Evolutionary conservation across 192 early-diverging fungal species (phyloP), one percentile per base, ranked within the genome.

Genomic region (Haplosporangium gracile): DNA sequence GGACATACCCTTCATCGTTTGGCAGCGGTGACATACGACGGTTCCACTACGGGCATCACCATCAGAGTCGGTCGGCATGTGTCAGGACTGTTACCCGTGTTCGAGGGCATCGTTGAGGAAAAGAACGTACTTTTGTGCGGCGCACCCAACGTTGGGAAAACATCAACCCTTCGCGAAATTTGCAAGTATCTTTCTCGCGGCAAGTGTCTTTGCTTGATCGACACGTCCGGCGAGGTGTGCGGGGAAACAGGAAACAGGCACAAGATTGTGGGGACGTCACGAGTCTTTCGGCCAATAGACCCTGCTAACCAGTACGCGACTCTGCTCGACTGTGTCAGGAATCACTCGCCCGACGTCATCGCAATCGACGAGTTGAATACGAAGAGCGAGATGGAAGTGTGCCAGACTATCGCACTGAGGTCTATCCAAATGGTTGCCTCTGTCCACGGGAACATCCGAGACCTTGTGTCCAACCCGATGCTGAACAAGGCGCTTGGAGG

Each of bases 61-160:
- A 43, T 76, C 38, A 60, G 75, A 40, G 36, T 78, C 38, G 77
- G 77, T 53, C 77, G 77, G 42, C 71, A 38, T 29, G 77, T 78
- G n/a, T 78, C 77, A 2, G 77, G 77, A 39, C 69, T 78, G 16
- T 11, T 70, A 38, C 77, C 77, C 22, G 36, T 78, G 2, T 78
- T 78, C 36, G 68, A 78, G 10, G 77, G 77, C 10, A 32, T 78
- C 11, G 36, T 78, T 20, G 77, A 78, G 22, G 5, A 78, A 4
- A 78, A 78, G 68, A 78, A 78, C 32, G 49, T 78, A 9, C 69
- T 78, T 36, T 24, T 78, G 51, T 78, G 77, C 40, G 77, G 77
- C 32, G 11, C 77, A 5, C 77, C 77, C 9, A 78, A 70, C 10
- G 77, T 78, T 24, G 77, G 77, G 24, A 78, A 78, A 68, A 78